Conservation (phyloP, 2,329 filamentous ascomycete species). For the Dendrostoma leiphaemia region DNA sequence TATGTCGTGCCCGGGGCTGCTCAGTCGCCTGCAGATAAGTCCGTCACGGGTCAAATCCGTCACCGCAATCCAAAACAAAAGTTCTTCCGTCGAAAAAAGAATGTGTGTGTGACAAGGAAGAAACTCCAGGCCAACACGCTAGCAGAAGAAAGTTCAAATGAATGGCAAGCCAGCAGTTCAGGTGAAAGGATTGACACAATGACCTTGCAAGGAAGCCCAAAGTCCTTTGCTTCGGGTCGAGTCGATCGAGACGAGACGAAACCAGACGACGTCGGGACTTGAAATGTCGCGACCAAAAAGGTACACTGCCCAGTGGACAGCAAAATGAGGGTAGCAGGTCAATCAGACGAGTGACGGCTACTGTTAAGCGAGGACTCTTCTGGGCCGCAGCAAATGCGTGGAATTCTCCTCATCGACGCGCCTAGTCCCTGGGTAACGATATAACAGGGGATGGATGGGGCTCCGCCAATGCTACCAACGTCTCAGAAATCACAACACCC, state of each 20-base stretch:
- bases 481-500: slow-evolving; percentile 8
- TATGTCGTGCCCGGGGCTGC: background rate
- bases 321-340: no score
- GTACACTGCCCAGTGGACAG: background rate
- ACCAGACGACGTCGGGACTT: slow-evolving; percentile 9
- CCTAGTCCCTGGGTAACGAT: background rate
- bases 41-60: background rate
- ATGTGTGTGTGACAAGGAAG: background rate
- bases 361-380: slow-evolving; percentile 4
- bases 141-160: background rate
- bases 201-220: slow-evolving; percentile 1
- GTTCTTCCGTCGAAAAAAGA: background rate
- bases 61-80: background rate
- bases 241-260: background rate
- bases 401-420: background rate
- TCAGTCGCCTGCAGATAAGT: background rate
- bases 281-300: background rate
- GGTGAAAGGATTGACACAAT: background rate
- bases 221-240: no score
- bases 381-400: background rate
- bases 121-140: background rate
- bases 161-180: slow-evolving; percentile 15
- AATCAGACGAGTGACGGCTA: no score
- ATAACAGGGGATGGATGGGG: slow-evolving; percentile 15
- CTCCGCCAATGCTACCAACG: slow-evolving; percentile 10